Percentiles rank a stretch among this genome's conserved stretches.
These are phyloP conservation scores for Buddleja alternifolia DNA, from an alignment of 257 asterid genomes.

Conservation along the genomic window DNA sequence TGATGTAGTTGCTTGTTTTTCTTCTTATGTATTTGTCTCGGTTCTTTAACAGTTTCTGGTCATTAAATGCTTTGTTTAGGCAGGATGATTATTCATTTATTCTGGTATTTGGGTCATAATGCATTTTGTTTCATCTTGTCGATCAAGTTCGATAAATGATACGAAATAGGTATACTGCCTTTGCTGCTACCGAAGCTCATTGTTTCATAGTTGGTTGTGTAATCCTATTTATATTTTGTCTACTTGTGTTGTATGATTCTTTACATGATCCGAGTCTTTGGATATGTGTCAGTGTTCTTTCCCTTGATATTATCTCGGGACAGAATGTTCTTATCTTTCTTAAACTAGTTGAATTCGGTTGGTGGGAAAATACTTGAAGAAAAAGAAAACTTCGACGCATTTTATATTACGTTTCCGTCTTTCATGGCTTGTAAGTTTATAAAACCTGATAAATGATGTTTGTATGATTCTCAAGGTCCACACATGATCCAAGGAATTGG, in stretches of 20 bases:
- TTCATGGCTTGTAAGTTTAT: background rate
- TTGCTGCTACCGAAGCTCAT: no score
- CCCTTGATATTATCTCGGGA: background rate
- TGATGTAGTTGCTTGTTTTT: background rate
- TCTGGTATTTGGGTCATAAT: background rate
- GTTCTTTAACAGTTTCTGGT: no score
- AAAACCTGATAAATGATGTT: slow-evolving; percentile 4
- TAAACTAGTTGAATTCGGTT: background rate
- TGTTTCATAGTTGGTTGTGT: background rate
- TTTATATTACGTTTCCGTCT: background rate
- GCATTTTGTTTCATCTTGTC: no score
- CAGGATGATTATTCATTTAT: no score
- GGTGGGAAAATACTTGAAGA: background rate
- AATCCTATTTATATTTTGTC: background rate
- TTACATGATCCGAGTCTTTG: background rate
- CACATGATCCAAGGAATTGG: slow-evolving; percentile 79
- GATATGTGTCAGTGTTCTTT: background rate
- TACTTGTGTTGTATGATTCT: background rate
- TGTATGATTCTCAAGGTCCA: slow-evolving; percentile 45
- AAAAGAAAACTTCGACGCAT: background rate
- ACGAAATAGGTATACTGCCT: background rate
- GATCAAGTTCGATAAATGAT: background rate
- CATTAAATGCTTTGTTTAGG: no score
- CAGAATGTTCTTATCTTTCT: background rate
- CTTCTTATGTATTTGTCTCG: no score